Conservation (phyloP, 306 rosid genomes). For the Rosa multiflora region DNA sequence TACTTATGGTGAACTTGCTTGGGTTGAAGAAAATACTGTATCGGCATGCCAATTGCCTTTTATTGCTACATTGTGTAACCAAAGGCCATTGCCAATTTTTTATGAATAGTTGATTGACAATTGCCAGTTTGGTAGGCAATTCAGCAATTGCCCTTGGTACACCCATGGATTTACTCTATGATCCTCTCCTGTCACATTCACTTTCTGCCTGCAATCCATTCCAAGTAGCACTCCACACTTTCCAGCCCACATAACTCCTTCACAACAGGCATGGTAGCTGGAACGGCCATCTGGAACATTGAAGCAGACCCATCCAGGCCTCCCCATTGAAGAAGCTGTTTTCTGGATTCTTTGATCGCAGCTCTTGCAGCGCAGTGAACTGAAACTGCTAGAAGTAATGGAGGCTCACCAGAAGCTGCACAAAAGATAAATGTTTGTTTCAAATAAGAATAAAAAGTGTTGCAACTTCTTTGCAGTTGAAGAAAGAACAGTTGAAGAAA, state of each 20-base stretch:
- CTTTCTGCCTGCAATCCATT: constrained; percentile 38
- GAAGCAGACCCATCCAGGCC: constrained; percentile 31
- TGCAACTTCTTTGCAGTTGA: not conserved
- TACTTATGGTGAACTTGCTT: too few species aligned
- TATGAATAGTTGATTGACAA: too few species aligned
- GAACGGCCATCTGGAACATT: constrained; percentile 64
- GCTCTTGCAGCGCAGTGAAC: constrained; percentile 88
- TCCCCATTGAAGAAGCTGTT: constrained; percentile 70
- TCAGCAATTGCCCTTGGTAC: too few species aligned
- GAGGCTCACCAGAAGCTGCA: constrained; percentile 98
- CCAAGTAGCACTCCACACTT: constrained; percentile 68
- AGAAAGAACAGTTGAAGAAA: not conserved
- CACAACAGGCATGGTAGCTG: constrained; percentile 88
- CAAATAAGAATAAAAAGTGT: not conserved
- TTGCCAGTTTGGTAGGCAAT: too few species aligned
- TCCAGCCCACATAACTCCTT: constrained; percentile 76
- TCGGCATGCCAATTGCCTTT: too few species aligned
- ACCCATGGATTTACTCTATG: too few species aligned
- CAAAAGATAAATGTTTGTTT: constrained; percentile 2
- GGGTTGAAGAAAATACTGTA: too few species aligned
- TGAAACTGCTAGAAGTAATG: constrained; percentile 75
- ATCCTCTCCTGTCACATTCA: not conserved
- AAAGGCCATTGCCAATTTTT: too few species aligned
- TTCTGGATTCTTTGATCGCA: constrained; percentile 74
- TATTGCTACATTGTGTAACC: too few species aligned